A percentile compares a stretch with the other conserved stretches of the same genome.
Conservation (phyloP, 306 rosid species). For the Casuarina glauca region DNA sequence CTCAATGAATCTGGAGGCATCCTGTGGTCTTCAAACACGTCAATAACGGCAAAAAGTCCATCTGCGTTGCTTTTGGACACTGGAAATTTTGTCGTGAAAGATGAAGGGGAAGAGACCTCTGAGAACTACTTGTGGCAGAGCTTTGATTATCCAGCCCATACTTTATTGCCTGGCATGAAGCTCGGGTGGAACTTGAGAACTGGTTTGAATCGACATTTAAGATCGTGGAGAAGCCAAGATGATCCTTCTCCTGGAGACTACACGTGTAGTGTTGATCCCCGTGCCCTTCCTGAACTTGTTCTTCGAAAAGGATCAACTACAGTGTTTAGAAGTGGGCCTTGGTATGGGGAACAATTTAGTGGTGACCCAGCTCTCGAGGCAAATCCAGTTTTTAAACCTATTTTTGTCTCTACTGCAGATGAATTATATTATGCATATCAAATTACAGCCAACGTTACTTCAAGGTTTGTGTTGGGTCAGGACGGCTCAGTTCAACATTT, state of each 20-base stretch:
- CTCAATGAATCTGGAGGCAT: constrained; percentile 18
- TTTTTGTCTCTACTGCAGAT: constrained; percentile 33
- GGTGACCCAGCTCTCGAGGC: constrained; percentile 20
- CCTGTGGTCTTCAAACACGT: constrained; percentile 43
- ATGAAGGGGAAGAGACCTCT: constrained; percentile 14
- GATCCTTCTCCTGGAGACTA: constrained; percentile 47
- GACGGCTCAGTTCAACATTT: constrained; percentile 40
- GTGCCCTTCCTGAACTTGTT: constrained; percentile 46
- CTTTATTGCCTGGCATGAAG: constrained; percentile 47
- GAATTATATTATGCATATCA: constrained; percentile 47
- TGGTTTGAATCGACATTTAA: constrained; percentile 41
- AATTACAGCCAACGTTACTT: constrained; percentile 21
- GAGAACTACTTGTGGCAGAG: constrained; percentile 48
- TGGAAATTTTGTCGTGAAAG: constrained; percentile 47
- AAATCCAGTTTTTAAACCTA: constrained; percentile 41
- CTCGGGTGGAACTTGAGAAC: constrained; percentile 52
- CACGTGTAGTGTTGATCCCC: constrained; percentile 38
- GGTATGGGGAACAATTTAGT: constrained; percentile 43
- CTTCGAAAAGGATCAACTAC: constrained; percentile 32
- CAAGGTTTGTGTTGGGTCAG: constrained; percentile 36
- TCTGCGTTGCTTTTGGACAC: constrained; percentile 38
- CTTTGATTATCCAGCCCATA: constrained; percentile 53
- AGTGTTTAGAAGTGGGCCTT: constrained; percentile 49
- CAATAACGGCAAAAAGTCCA: constrained; percentile 22
- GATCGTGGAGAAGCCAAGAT: constrained; percentile 35